Base-by-base conservation (phyloP, 257 asterid species). In the Gentiana dahurica region DNA sequence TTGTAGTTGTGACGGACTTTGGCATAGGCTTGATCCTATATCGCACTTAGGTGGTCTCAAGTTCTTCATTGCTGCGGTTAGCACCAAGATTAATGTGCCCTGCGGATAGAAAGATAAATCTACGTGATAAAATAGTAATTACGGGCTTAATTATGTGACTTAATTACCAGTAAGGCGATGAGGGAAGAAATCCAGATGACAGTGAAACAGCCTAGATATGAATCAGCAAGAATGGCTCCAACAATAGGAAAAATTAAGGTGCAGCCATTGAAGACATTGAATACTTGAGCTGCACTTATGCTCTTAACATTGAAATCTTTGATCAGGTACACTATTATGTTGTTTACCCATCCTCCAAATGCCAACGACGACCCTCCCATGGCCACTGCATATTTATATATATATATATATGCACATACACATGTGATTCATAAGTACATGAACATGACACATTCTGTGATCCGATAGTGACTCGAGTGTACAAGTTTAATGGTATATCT, bases 211-310 rank as follows among this genome's bases (percentile, higher is more conserved):
- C 81, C 84, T 2, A 81, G 74, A 55, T 65, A 71, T 0, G 87
- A 81, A 51, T 81, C 87, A 1, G 87, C 82, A 35, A 77, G 13
- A 52, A 77, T 52, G 53, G 87, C 87, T 10, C 64, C 84, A 7
- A 77, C 2, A 0, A 77, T 64, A 5, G 84, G 87, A 62, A 68
- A 62, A 15, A 80, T 60, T 46, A 32, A 69, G 37, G 41, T 9
- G 58, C 68, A 67, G 51, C 84, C 84, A 49, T 3, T 54, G 49
- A 75, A 15, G 1, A 77, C 55, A 5, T 68, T 80, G 62, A 12
- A 52, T 10, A 75, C 65, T 8, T 69, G 73, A 50, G 81, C 72
- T 3, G 81, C 87, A 35, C 69, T 59, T 2, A 77, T 68, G 51
- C 71, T 68, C 10, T 59, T 63, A 2, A 80, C 56, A 60, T 72